A percentile compares a stretch with the other conserved stretches of the same genome.
Evolutionary conservation across 306 rosid species (phyloP).

Genomic region (Pyrus bretschneideri): DNA sequence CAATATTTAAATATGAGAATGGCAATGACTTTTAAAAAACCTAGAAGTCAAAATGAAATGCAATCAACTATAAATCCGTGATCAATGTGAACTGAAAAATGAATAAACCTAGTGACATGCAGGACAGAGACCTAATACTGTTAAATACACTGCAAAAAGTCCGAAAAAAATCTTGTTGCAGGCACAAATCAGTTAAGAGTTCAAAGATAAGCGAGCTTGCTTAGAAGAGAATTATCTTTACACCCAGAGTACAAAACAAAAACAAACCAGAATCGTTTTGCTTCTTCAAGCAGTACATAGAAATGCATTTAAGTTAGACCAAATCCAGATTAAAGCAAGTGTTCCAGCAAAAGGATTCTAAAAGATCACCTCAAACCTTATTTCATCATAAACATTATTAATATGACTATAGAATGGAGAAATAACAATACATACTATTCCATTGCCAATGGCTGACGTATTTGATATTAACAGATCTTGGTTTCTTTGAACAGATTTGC

Average conservation of each 20-base stretch:
- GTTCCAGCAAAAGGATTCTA: background rate
- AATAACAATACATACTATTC: conserved; percentile 34
- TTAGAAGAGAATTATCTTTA: too few relatives aligned
- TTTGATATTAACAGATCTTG: too few relatives aligned
- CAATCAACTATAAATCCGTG: too few relatives aligned
- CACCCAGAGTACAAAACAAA: conserved; percentile 48
- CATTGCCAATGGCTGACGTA: conserved; percentile 34
- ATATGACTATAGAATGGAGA: background rate
- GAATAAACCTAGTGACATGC: too few relatives aligned
- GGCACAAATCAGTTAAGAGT: too few relatives aligned
- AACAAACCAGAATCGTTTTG: conserved; percentile 72
- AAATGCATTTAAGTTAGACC: conserved; percentile 8
- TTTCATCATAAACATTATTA: background rate
- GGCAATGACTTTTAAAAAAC: background rate
- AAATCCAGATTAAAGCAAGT: background rate
- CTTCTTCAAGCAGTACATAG: conserved; percentile 64
- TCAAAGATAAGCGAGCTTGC: too few relatives aligned
- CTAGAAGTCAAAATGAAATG: too few relatives aligned
- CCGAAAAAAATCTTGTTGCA: too few relatives aligned
- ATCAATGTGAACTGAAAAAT: too few relatives aligned
- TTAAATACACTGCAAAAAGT: too few relatives aligned
- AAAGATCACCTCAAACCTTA: background rate
- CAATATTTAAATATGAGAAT: background rate
- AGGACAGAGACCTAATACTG: too few relatives aligned
- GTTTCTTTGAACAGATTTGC: too few relatives aligned